These are phyloP conservation scores for Brassica incana DNA, from an alignment of 345 rosid genomes.

Conservation along the genomic window DNA sequence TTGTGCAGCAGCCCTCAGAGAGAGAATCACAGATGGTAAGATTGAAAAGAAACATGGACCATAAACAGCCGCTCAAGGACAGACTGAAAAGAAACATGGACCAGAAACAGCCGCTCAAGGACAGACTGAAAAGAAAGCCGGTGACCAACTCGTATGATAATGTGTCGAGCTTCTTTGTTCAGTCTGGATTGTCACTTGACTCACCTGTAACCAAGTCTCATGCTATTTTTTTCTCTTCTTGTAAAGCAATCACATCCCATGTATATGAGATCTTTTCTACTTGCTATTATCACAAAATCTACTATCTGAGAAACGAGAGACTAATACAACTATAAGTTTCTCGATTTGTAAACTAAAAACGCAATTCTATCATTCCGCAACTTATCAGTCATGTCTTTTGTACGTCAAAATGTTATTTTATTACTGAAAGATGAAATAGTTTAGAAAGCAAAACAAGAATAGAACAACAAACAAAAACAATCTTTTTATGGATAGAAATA, in stretches of 20 bases:
- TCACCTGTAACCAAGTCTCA: neutral
- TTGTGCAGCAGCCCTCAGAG: slow-evolving; percentile 33
- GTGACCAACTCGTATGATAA: slow-evolving; percentile 15
- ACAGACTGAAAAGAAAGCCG: slow-evolving; percentile 4
- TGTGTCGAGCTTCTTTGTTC: slow-evolving; percentile 1
- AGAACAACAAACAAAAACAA: too few relatives aligned
- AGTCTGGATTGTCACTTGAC: neutral
- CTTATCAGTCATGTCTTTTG: too few relatives aligned
- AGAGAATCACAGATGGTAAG: slow-evolving; percentile 27
- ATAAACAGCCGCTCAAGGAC: too few relatives aligned
- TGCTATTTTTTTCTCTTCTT: neutral
- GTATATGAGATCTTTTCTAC: neutral
- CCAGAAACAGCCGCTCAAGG: too few relatives aligned
- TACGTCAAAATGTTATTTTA: too few relatives aligned
- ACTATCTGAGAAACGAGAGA: neutral
- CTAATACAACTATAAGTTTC: too few relatives aligned
- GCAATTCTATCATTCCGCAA: too few relatives aligned
- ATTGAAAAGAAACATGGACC: neutral
- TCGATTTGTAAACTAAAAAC: too few relatives aligned
- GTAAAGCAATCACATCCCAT: slow-evolving; percentile 11
- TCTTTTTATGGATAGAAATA: too few relatives aligned
- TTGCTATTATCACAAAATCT: neutral
- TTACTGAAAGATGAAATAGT: too few relatives aligned
- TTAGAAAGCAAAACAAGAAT: too few relatives aligned
- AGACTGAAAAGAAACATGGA: neutral